These are phyloP conservation scores for Ophiostoma australiae DNA, from an alignment of 2,329 filamentous ascomycete genomes.

Conservation along the genomic window DNA sequence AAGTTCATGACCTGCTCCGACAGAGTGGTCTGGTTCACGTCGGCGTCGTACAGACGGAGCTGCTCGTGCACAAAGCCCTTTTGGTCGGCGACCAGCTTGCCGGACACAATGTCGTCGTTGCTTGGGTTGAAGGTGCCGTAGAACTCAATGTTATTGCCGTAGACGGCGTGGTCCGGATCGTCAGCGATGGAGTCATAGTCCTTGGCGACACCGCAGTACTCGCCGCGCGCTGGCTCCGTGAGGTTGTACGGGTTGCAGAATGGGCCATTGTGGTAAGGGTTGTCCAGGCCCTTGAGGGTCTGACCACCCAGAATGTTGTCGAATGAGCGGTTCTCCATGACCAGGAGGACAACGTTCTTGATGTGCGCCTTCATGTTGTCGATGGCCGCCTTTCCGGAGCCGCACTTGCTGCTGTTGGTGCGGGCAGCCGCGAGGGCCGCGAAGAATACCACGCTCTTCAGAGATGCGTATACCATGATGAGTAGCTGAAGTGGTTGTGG, in stretches of 20 bases:
- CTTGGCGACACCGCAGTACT: slow-evolving; percentile 34
- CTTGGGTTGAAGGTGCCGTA: slow-evolving; percentile 39
- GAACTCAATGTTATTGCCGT: slow-evolving; percentile 43
- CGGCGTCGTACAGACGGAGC: slow-evolving; percentile 34
- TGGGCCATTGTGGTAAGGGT: slow-evolving; percentile 40
- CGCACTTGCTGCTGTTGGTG: neutral
- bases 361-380: slow-evolving; percentile 37
- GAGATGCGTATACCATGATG: slow-evolving; percentile 5
- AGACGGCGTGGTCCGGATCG: slow-evolving; percentile 41
- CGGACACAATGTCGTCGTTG: slow-evolving; percentile 32
- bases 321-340: slow-evolving; percentile 44
- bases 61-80: slow-evolving; percentile 42
- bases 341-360: slow-evolving; percentile 46
- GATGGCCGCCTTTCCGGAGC: slow-evolving; percentile 21
- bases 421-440: neutral
- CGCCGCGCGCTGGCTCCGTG: slow-evolving; percentile 26
- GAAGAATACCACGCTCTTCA: slow-evolving; percentile 1
- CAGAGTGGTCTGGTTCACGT: slow-evolving; percentile 34
- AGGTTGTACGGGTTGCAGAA: slow-evolving; percentile 41
- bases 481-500: no score
- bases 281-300: slow-evolving; percentile 37
- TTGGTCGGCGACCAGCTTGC: slow-evolving; percentile 25
- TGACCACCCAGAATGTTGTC: slow-evolving; percentile 43
- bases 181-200: slow-evolving; percentile 40
- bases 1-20: slow-evolving; percentile 41